phyloP scores from a whole-genome alignment of 306 rosid species.

The Vigna angularis region DNA sequence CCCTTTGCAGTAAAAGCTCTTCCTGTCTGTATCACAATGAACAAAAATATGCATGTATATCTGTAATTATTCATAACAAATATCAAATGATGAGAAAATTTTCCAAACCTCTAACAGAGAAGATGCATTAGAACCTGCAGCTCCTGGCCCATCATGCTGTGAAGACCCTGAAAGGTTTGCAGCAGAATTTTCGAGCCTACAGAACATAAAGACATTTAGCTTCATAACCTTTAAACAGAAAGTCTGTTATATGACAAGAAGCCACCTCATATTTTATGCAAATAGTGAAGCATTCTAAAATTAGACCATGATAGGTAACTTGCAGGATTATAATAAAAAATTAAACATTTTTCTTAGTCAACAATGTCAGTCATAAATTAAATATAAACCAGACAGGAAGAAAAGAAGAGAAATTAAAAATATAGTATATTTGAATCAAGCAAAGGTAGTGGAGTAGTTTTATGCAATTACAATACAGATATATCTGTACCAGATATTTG shows the following conservation, averaged over 20 bases:
- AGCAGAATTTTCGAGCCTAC: slow-evolving; percentile 93
- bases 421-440: background rate
- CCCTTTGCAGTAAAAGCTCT: slow-evolving; percentile 95
- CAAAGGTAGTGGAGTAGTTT: background rate
- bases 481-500: background rate
- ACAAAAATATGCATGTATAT: slow-evolving; percentile 43
- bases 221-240: slow-evolving; percentile 19
- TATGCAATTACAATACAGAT: background rate
- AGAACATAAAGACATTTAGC: slow-evolving; percentile 45
- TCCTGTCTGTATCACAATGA: slow-evolving; percentile 70
- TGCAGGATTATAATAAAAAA: background rate
- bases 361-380: background rate
- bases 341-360: background rate
- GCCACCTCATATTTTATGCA: slow-evolving; percentile 7
- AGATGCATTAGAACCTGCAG: slow-evolving; percentile 69
- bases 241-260: slow-evolving; percentile 1
- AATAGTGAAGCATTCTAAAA: slow-evolving; percentile 2
- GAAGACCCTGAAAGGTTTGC: slow-evolving; percentile 72
- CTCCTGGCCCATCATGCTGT: slow-evolving; percentile 62
- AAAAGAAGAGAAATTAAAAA: background rate
- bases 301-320: slow-evolving; percentile 12
- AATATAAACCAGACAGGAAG: slow-evolving; percentile 25
- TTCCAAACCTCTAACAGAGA: slow-evolving; percentile 87
- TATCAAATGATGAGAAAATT: background rate
- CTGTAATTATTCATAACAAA: slow-evolving; percentile 32